Conservation (phyloP, 116 monocot species). For the Cymodocea nodosa region DNA sequence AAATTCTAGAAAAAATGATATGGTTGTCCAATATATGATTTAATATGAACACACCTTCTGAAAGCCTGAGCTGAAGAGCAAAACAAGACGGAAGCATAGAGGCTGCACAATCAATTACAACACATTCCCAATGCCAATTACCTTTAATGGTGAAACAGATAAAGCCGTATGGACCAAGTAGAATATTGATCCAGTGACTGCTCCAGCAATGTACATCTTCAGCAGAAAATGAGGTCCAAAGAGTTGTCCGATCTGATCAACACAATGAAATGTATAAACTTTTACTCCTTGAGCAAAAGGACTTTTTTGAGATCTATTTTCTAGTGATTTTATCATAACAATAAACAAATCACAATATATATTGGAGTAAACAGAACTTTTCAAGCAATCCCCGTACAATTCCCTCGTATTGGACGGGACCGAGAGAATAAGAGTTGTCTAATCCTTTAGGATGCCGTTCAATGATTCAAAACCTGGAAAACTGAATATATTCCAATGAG, state of each 20-base stretch:
- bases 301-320: too few species aligned
- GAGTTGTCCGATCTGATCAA: constrained; percentile 43
- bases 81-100: background rate
- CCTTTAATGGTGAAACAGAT: constrained; percentile 31
- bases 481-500: background rate
- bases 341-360: too few species aligned
- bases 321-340: too few species aligned
- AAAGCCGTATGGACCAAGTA: constrained; percentile 44
- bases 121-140: constrained; percentile 10
- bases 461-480: background rate
- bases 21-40: too few species aligned
- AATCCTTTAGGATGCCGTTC: background rate
- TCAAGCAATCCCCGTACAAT: too few species aligned
- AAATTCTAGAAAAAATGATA: too few species aligned
- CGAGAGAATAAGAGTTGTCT: too few species aligned
- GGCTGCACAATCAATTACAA: background rate
- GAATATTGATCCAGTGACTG: constrained; percentile 66
- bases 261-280: background rate
- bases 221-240: constrained; percentile 79
- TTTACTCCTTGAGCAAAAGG: too few species aligned
- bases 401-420: too few species aligned
- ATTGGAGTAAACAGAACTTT: too few species aligned
- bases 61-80: background rate
- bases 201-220: constrained; percentile 75
- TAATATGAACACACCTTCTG: too few species aligned